Percentiles rank a stretch among this genome's conserved stretches.
These are phyloP conservation scores for Linum usitatissimum DNA, from an alignment of 345 rosid species.

Conservation along the genomic window DNA sequence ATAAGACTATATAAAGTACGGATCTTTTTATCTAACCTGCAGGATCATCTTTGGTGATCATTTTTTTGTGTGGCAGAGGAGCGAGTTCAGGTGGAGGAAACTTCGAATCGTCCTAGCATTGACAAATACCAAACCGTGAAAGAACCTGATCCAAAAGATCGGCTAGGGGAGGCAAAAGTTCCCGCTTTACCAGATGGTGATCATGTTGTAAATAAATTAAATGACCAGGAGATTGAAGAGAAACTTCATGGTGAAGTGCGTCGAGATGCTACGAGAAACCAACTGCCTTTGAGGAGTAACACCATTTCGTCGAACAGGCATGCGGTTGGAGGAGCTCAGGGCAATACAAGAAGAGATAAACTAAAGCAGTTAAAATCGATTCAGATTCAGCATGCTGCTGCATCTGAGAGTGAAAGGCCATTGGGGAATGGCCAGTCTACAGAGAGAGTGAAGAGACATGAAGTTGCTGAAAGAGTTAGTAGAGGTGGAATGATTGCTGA, in stretches of 20 bases:
- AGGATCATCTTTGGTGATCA: constrained; percentile 11
- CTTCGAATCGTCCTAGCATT: constrained; percentile 13
- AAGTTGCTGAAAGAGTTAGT: not conserved
- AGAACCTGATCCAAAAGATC: constrained; percentile 16
- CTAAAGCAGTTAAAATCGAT: constrained; percentile 47
- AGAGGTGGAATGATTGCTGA: not conserved
- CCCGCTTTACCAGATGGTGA: constrained; percentile 11
- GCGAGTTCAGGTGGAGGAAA: constrained; percentile 11
- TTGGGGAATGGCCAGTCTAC: constrained; percentile 13
- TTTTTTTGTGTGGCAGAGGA: constrained; percentile 10
- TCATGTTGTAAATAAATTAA: constrained; percentile 24
- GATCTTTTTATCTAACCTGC: constrained; percentile 11
- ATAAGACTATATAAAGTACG: constrained; percentile 7
- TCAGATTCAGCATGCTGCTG: constrained; percentile 36
- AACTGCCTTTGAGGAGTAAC: constrained; percentile 44
- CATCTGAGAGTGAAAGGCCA: constrained; percentile 17
- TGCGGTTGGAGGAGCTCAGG: constrained; percentile 36
- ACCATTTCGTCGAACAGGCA: constrained; percentile 35
- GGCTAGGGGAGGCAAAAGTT: constrained; percentile 18
- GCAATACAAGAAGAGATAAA: constrained; percentile 27
- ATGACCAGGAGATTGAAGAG: constrained; percentile 27
- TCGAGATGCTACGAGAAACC: constrained; percentile 35
- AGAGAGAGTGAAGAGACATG: constrained; percentile 11
- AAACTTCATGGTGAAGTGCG: constrained; percentile 23
- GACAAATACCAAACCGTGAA: constrained; percentile 12